Evolutionary conservation across 2,329 filamentous ascomycete species (phyloP), one percentile per base, ranked within the genome.

Genomic region (Fusarium stilboides): DNA sequence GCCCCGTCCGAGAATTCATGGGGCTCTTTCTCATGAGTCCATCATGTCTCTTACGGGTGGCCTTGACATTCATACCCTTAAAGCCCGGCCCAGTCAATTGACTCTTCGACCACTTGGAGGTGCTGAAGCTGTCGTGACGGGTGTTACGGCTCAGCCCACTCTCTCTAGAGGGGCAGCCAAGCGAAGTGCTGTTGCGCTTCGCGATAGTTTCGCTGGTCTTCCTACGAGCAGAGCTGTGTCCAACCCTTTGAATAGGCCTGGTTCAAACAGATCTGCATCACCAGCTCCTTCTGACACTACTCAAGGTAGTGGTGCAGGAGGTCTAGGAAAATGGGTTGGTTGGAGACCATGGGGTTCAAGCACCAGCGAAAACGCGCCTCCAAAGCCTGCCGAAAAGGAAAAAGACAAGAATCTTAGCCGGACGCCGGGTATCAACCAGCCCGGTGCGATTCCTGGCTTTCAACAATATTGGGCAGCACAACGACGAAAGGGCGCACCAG

Each of bases 41-140:
- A 90, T 98, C 65, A 87, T 98, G 71, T 98, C 94, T 0, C 87
- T 97, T 3, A 89, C 91, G 0, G 94, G 94, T 6, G 94, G 94
- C 3, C 91, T 97, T 77, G 95, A 98, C 76, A 97, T 97, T 50
- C 94, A 97, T 77, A 94, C 92, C 0, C 84, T 97, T 6, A 90
- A 91, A 73, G 86, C 87, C 2, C 88, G 92, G 6, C 93, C 93
- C 0, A 93, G 92, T 34, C 93, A 97, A 74, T 86, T 96, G 61
- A 88, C 90, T 22, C 75, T 88, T 65, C 77, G 85, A 51, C 82
- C 84, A 33, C 80, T 87, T 24, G 88, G 86, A 60, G 83, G 83
- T 58, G 83, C 84, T 39, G 87, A 87, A 36, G 87, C 86, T 4
- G 81, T 88, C 24, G 80, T 90, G 43, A 87, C 86, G 39, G 85